Evolutionary conservation across 257 asterid species (phyloP).

Genomic region (Solanum neorickii): DNA sequence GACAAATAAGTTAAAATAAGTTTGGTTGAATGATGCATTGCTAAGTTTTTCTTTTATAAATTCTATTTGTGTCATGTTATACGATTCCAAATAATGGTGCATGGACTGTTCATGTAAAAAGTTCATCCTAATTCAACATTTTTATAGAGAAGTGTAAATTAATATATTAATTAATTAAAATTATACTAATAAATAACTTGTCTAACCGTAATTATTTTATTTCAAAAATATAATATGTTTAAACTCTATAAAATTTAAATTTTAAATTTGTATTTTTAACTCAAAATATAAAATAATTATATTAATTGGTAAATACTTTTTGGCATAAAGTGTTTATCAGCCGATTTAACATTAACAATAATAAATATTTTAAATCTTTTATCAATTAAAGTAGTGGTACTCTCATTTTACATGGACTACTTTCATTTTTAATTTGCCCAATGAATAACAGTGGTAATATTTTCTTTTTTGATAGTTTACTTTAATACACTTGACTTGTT

Average conservation of each 20-base stretch:
- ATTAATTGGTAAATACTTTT: neutral
- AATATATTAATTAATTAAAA: neutral
- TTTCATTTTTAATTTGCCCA: neutral
- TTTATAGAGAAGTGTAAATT: no score
- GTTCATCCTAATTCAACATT: neutral
- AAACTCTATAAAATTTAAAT: neutral
- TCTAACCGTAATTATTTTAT: neutral
- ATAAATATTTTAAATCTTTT: neutral
- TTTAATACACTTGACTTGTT: neutral
- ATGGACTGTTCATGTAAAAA: neutral
- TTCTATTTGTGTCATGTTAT: neutral
- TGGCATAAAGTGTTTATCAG: neutral
- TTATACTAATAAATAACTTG: neutral
- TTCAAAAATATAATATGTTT: neutral
- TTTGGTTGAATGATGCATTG: neutral
- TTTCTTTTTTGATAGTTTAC: neutral
- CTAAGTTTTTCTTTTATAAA: neutral
- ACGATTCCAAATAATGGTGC: neutral
- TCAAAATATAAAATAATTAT: neutral
- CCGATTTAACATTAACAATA: neutral
- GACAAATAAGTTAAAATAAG: neutral
- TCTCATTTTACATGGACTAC: neutral
- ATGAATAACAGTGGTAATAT: neutral
- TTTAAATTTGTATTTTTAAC: neutral
- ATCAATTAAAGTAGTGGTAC: neutral